Conservation (phyloP, 2,329 filamentous ascomycete genomes). For the Helicocarpus griseus region DNA sequence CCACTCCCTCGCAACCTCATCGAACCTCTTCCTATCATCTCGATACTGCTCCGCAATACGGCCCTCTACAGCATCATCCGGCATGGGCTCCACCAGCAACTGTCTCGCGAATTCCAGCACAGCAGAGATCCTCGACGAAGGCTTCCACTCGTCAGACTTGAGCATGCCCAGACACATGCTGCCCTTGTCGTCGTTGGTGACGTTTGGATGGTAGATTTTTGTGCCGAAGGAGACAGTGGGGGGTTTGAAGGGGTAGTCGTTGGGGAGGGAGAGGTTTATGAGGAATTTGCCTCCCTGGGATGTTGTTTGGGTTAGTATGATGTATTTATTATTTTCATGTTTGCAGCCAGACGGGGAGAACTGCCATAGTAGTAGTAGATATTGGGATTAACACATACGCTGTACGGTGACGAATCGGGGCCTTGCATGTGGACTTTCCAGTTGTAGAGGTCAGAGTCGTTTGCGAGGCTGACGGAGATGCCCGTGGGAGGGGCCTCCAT, state of each 20-base stretch:
- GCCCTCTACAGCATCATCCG: slow-evolving; percentile 80
- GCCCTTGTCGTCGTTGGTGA: slow-evolving; percentile 76
- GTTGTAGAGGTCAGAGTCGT: slow-evolving; percentile 56
- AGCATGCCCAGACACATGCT: slow-evolving; percentile 79
- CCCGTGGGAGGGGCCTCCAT: slow-evolving; percentile 46
- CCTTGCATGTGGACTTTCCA: slow-evolving; percentile 61
- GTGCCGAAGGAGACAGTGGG: slow-evolving; percentile 97
- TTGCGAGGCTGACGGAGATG: slow-evolving; percentile 46
- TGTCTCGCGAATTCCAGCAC: slow-evolving; percentile 69
- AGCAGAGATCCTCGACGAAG: slow-evolving; percentile 62
- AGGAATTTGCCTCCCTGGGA: slow-evolving; percentile 61
- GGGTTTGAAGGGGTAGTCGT: slow-evolving; percentile 98
- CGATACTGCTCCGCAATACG: slow-evolving; percentile 78
- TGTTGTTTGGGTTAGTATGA: neutral
- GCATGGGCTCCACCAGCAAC: slow-evolving; percentile 70
- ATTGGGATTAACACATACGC: slow-evolving; percentile 39
- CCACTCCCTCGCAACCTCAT: slow-evolving; percentile 66
- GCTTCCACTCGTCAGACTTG: slow-evolving; percentile 86
- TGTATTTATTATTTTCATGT: neutral
- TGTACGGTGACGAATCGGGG: slow-evolving; percentile 54
- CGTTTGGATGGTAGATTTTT: slow-evolving; percentile 96
- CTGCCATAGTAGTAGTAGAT: neutral
- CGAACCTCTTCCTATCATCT: slow-evolving; percentile 56
- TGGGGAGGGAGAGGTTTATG: slow-evolving; percentile 64
- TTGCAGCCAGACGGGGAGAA: no score